Conservation (phyloP, 2,329 filamentous ascomycete genomes). For the Fusarium sp. region DNA sequence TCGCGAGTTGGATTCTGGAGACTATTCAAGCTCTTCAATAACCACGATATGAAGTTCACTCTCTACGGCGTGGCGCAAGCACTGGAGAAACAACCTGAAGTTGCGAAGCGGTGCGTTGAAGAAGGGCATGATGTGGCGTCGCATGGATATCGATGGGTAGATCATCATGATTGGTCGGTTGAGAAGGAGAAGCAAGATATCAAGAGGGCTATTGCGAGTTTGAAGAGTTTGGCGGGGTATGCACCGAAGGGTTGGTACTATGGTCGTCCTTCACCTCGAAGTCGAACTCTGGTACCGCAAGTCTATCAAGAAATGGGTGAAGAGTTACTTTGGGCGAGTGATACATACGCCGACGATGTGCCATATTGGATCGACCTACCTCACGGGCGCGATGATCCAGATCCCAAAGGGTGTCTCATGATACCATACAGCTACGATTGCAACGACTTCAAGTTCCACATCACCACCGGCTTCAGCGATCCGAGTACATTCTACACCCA, state of each 20-base stretch:
- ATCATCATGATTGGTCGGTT: slow-evolving; percentile 9
- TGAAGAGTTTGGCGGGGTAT: slow-evolving; percentile 8
- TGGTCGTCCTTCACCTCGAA: neutral
- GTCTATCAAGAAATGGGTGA: slow-evolving; percentile 13
- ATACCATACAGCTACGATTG: slow-evolving; percentile 19
- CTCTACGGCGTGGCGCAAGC: slow-evolving; percentile 7
- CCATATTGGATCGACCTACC: slow-evolving; percentile 14
- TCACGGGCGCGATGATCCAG: neutral
- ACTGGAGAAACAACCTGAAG: slow-evolving; percentile 8
- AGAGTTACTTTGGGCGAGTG: neutral
- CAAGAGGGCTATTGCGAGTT: neutral
- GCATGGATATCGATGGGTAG: slow-evolving; percentile 10
- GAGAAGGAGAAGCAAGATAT: slow-evolving; percentile 3
- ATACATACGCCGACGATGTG: slow-evolving; percentile 13
- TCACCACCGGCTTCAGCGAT: neutral
- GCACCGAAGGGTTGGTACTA: slow-evolving; percentile 7
- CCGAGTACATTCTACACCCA: neutral
- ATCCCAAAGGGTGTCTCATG: slow-evolving; percentile 3
- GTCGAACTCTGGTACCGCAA: neutral
- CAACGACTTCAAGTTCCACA: slow-evolving; percentile 15
- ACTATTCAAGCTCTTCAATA: slow-evolving; percentile 1
- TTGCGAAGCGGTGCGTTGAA: neutral
- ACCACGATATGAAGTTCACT: slow-evolving; percentile 7
- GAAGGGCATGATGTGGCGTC: slow-evolving; percentile 16
- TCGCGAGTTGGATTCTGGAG: slow-evolving; percentile 15